Conservation (phyloP, 2,329 filamentous ascomycete genomes). For the Aureobasidium leucospermi region DNA sequence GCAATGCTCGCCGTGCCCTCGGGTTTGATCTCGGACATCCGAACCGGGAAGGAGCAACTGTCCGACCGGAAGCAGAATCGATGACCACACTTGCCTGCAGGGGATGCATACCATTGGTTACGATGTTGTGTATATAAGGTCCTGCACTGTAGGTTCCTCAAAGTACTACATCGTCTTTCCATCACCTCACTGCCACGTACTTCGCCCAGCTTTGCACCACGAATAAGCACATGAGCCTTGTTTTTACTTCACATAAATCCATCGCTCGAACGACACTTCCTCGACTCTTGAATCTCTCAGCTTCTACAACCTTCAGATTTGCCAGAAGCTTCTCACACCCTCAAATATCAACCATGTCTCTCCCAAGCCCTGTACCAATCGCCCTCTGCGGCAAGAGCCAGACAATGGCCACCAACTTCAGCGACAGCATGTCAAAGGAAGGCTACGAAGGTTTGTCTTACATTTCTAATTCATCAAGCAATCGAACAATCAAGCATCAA, state of each 20-base stretch:
- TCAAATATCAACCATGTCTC: background rate
- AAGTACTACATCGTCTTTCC: background rate
- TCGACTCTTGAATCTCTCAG: background rate
- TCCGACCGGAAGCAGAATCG: background rate
- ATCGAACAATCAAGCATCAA: too few species aligned
- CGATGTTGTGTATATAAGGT: background rate
- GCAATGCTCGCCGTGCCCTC: background rate
- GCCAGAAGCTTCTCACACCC: background rate
- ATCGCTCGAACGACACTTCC: background rate
- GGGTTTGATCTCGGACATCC: background rate
- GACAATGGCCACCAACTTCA: slow-evolving; percentile 7
- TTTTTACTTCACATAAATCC: background rate
- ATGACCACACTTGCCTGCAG: slow-evolving; percentile 7
- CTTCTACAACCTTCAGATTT: too few species aligned
- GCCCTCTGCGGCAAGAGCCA: slow-evolving; percentile 10
- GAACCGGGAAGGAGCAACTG: slow-evolving; percentile 4
- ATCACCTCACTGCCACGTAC: background rate
- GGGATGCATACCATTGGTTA: background rate
- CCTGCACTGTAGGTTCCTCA: background rate
- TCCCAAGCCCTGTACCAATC: background rate
- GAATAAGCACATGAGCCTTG: background rate
- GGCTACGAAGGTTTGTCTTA: slow-evolving; percentile 2
- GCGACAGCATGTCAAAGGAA: background rate
- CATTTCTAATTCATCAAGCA: too few species aligned
- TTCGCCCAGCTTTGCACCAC: background rate